A percentile compares a stretch with the other conserved stretches of the same genome.
phyloP scores from a whole-genome alignment of 768 basidiomycete genomes.

The Pleurotus sapidus region DNA sequence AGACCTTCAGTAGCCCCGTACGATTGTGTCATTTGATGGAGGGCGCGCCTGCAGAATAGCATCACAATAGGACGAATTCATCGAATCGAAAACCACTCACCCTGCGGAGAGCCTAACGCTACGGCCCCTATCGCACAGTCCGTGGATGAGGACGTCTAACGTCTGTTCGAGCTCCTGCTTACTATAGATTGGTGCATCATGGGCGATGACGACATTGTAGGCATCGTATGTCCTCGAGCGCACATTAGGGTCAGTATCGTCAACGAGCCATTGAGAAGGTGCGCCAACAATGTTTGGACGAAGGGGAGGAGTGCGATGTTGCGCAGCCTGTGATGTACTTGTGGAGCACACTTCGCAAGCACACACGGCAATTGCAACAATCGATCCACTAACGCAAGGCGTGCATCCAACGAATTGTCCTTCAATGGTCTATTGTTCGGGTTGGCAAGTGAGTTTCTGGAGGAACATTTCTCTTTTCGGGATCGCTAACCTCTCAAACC shows the following conservation, averaged over 20 bases:
- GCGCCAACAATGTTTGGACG: slow-evolving; percentile 30
- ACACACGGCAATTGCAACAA: slow-evolving; percentile 34
- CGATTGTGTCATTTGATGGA: slow-evolving; percentile 45
- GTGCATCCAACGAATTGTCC: slow-evolving; percentile 23
- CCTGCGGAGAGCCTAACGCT: slow-evolving; percentile 66
- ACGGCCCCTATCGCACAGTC: slow-evolving; percentile 53
- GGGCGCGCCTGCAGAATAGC: slow-evolving; percentile 35
- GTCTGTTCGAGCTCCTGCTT: slow-evolving; percentile 27
- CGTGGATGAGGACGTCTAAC: slow-evolving; percentile 39
- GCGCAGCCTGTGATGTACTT: slow-evolving; percentile 19
- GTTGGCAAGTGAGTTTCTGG: neutral
- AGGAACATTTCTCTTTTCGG: neutral
- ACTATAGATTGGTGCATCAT: slow-evolving; percentile 32
- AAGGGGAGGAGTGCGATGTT: slow-evolving; percentile 25
- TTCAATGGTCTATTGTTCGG: slow-evolving; percentile 30
- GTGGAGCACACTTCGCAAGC: slow-evolving; percentile 30
- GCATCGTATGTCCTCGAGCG: slow-evolving; percentile 40
- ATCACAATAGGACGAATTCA: neutral
- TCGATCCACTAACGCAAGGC: slow-evolving; percentile 29
- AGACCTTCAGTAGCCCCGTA: slow-evolving; percentile 26
- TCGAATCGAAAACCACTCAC: slow-evolving; percentile 34
- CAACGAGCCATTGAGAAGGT: slow-evolving; percentile 45
- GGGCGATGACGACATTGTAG: slow-evolving; percentile 38
- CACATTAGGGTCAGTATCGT: slow-evolving; percentile 45
- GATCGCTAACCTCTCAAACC: slow-evolving; percentile 37